Base-by-base conservation (phyloP, 805 yeast species). In the Starmerella sirachaensis region DNA sequence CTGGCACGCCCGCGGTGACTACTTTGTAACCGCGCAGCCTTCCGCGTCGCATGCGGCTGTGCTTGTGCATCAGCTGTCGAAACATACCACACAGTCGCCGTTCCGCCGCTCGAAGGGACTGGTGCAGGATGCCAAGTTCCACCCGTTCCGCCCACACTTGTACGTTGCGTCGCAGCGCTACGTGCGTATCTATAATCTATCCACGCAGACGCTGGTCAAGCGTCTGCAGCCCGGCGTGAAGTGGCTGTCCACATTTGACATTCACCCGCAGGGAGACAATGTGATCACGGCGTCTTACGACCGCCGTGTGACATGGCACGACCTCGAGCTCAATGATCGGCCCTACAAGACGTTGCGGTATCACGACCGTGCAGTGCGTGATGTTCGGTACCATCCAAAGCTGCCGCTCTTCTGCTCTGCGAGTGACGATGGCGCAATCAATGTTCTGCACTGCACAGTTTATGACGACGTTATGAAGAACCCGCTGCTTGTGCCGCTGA, bases 1-100 rank as follows among this genome's bases (percentile, higher is more conserved):
- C 48, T 91, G 98, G 98, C 98, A 91, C 60, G 71, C 95, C 59
- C 80, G 81, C 55, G 98, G 98, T 53, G 98, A 91, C 64, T 91
- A 91, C 58, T 82, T 91, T 52, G 94, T 88, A 47, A 77, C 93
- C 4, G 93, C 84, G n/a, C 76, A 94, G n/a, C 96, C 97, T 36
- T 91, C 83, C 36, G 79, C 84, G 35, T 83, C 81, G 38, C 76
- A 84, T 55, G 72, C 86, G 9, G 78, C 97, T 6, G 94, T 91
- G 28, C 67, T 91, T 44, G 84, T 91, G 47, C 98, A 91, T 62
- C 97, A 91, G 65, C 63, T 91, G 34, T 84, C 96, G 3, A 84
- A 84, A 61, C 97, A 91, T 63, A 69, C 79, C 43, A 78, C 97
- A 13, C 98, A 91, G 64, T 81, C 94, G 9, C 98, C 98, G 43